Percentiles rank a stretch among this genome's conserved stretches.
These are phyloP conservation scores for Fusarium torulosum DNA, from an alignment of 2,329 filamentous ascomycete species.

Conservation along the genomic window DNA sequence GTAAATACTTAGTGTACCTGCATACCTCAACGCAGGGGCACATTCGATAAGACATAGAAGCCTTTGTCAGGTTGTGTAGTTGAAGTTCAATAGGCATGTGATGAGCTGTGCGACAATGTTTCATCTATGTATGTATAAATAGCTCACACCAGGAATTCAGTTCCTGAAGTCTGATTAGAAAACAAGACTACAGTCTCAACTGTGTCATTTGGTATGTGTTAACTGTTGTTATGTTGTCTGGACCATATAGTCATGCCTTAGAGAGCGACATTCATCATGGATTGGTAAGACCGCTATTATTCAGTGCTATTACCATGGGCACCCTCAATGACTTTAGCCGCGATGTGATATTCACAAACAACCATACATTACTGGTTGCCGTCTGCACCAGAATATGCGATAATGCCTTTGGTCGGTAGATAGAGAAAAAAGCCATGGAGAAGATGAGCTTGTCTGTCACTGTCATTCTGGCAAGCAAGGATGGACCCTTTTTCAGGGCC, in stretches of 20 bases:
- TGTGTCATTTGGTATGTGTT: conserved; percentile 22
- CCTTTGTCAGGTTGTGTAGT: conserved; percentile 4
- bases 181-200: conserved; percentile 1
- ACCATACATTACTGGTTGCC: conserved; percentile 1
- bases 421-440: not conserved
- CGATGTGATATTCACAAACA: conserved; percentile 19
- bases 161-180: conserved; percentile 1
- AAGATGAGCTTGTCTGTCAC: conserved; percentile 5
- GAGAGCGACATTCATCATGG: conserved; percentile 33
- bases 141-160: conserved; percentile 14
- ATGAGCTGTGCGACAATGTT: conserved; percentile 13
- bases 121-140: conserved; percentile 18
- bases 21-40: not conserved
- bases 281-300: conserved; percentile 17
- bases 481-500: conserved; percentile 33
- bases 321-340: conserved; percentile 27
- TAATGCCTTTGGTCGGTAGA: not conserved
- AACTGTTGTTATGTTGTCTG: conserved; percentile 13
- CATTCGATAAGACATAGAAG: not conserved
- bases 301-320: conserved; percentile 32
- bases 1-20: not conserved
- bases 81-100: conserved; percentile 21
- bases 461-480: conserved; percentile 3
- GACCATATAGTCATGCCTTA: conserved; percentile 3
- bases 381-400: conserved; percentile 1